These are phyloP conservation scores for Tolypocladium album DNA, from an alignment of 2,329 filamentous ascomycete species.

Conservation along the genomic window DNA sequence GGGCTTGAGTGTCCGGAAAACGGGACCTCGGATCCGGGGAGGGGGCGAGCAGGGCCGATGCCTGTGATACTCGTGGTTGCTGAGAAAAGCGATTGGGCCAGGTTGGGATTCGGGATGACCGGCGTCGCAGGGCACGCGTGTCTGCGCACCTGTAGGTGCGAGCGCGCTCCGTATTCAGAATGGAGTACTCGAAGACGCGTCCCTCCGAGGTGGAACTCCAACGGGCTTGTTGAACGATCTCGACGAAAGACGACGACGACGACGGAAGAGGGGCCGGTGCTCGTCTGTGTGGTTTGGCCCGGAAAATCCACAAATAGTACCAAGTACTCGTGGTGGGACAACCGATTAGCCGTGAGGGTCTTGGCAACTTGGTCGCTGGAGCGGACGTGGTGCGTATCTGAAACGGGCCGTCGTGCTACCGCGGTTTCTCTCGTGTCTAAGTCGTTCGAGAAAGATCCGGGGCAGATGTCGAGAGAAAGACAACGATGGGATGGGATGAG, in stretches of 20 bases:
- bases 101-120: background rate
- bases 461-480: background rate
- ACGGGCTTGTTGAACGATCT: background rate
- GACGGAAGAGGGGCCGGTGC: background rate
- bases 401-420: background rate
- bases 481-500: background rate
- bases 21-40: conserved; percentile 3
- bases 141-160: background rate
- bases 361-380: background rate
- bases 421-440: background rate
- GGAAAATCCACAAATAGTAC: background rate
- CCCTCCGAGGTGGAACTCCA: background rate
- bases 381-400: background rate
- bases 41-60: background rate
- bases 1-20: background rate
- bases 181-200: background rate
- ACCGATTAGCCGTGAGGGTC: background rate
- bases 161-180: background rate
- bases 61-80: background rate
- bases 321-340: background rate
- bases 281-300: background rate
- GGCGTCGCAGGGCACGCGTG: background rate
- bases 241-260: background rate
- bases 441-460: background rate
- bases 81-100: background rate